Percentiles rank a stretch among this genome's conserved stretches.
phyloP scores from a whole-genome alignment of 1,139 yeast genomes.

The Hansenula lynferdii region DNA sequence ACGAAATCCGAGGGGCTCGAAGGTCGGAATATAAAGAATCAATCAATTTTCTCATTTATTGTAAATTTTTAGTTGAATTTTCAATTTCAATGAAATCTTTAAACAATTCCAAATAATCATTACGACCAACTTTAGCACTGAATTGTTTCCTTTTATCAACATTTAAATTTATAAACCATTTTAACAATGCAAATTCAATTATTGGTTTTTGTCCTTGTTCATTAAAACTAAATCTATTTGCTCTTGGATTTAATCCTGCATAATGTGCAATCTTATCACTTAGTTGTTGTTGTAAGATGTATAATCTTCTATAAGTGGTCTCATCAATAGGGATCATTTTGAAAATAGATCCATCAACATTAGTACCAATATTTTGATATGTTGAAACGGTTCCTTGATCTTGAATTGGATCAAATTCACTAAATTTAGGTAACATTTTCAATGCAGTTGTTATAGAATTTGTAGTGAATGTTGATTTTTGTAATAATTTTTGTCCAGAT shows the following conservation, averaged over 20 bases:
- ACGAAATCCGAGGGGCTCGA: no score
- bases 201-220: constrained; percentile 42
- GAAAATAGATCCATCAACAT: constrained; percentile 75
- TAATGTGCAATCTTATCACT: constrained; percentile 56
- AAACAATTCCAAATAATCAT: constrained; percentile 58
- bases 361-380: constrained; percentile 62
- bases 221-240: constrained; percentile 56
- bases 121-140: constrained; percentile 53
- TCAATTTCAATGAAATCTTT: constrained; percentile 56
- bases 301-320: constrained; percentile 70
- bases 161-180: constrained; percentile 47
- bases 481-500: constrained; percentile 73
- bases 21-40: no score
- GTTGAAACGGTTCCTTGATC: constrained; percentile 19
- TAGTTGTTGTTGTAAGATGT: constrained; percentile 83
- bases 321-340: constrained; percentile 76
- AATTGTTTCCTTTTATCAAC: constrained; percentile 51
- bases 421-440: constrained; percentile 44
- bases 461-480: constrained; percentile 65
- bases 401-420: constrained; percentile 28
- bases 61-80: constrained; percentile 28
- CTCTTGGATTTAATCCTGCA: constrained; percentile 79
- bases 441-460: constrained; percentile 61
- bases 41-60: constrained; percentile 2
- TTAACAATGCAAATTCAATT: constrained; percentile 55